phyloP scores from a whole-genome alignment of 2,329 filamentous ascomycete genomes.

The Colletotrichum echinochloae region DNA sequence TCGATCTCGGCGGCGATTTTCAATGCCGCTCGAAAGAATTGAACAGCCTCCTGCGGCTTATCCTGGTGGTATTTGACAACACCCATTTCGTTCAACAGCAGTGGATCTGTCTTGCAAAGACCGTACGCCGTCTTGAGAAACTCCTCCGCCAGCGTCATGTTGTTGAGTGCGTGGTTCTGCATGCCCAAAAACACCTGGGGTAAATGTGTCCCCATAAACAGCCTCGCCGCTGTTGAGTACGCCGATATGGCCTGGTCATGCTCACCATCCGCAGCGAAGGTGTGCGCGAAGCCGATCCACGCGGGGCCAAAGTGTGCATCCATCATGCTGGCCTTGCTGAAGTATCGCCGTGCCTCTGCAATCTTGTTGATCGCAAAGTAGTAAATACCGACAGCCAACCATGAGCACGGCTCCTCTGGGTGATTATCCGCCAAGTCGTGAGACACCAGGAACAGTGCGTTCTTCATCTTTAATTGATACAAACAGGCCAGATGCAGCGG shows the following conservation, averaged over 20 bases:
- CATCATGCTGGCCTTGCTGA: constrained; percentile 97
- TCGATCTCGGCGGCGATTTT: constrained; percentile 83
- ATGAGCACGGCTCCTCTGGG: constrained; percentile 90
- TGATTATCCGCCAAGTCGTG: constrained; percentile 94
- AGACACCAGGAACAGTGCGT: constrained; percentile 89
- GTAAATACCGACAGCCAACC: constrained; percentile 95
- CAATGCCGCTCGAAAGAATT: constrained; percentile 83
- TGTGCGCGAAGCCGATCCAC: constrained; percentile 99
- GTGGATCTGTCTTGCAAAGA: constrained; percentile 84
- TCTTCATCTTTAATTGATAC: constrained; percentile 87
- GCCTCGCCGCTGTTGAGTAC: constrained; percentile 91
- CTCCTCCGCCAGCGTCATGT: constrained; percentile 92
- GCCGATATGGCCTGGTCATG: constrained; percentile 98
- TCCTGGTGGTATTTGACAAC: constrained; percentile 96
- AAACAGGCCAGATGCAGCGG: constrained; percentile 93
- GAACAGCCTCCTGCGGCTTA: constrained; percentile 78
- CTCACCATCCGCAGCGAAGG: constrained; percentile 96
- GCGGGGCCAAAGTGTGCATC: constrained; percentile 97
- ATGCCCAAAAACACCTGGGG: constrained; percentile 97
- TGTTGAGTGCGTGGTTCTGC: constrained; percentile 97
- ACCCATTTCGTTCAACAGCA: constrained; percentile 95
- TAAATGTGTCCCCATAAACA: constrained; percentile 97
- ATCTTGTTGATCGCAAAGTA: constrained; percentile 92
- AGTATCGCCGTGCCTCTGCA: constrained; percentile 93
- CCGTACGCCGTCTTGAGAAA: constrained; percentile 91